Evolutionary conservation across 345 rosid genomes (phyloP), one percentile per base, ranked within the genome.

Genomic region (Barbarea vulgaris): DNA sequence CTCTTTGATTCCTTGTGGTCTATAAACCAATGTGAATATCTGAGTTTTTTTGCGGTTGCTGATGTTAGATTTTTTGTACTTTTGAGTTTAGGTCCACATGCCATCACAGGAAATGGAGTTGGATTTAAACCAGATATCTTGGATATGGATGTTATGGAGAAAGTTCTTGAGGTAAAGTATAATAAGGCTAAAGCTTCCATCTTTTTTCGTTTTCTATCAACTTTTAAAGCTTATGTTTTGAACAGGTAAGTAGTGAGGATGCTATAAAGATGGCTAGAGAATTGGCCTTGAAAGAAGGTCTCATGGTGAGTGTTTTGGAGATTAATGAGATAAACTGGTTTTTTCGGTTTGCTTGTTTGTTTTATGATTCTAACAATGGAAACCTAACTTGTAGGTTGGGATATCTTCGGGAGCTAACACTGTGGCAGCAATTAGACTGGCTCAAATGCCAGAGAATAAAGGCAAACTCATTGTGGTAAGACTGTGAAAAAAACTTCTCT

Each of bases 401-500:
- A 95, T 95, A 77, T 92, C 97, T 28, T 95, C 97, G 0, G 99
- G 97, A 48, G 97, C 97, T 59, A 95, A 95, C 59, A 90, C 99
- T 0, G 91, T 95, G 25, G 97, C 97, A 13, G 97, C 97, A 4
- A 81, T 95, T 34, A 79, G 78, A 52, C 91, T 95, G 8, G 97
- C 97, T 7, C 82, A 81, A 47, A 85, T 85, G 97, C 97, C 97
- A 0, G 97, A 95, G 83, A 95, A 95, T 77, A 87, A 77, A 83
- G 99, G 99, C 74, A 95, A 92, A 81, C 91, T 95, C 72, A 92
- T 95, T 77, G 96, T 90, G 96, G 97, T 95, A 89, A 81, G 83
- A 39, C 48, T 36, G 9, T 46, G 71, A 8, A 7, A 21, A 0
- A 37, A 15, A 13, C 24, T 4, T 1, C 4, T 50, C 8, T 59